A percentile compares a stretch with the other conserved stretches of the same genome.
phyloP scores from a whole-genome alignment of 345 rosid species.

The Corchorus capsularis region DNA sequence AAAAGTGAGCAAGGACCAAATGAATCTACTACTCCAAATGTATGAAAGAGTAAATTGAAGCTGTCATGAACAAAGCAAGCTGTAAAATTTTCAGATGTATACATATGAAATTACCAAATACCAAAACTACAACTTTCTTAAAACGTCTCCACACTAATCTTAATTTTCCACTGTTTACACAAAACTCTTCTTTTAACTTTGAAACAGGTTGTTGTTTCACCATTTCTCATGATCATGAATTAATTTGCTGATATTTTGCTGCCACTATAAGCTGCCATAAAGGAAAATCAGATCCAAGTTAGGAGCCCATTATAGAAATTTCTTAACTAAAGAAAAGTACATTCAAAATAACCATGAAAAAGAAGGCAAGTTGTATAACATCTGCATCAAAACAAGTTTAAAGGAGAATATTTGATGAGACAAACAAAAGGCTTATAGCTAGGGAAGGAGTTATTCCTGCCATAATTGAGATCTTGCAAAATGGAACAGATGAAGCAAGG shows the following conservation, averaged over 20 bases:
- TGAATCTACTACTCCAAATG: slow-evolving; percentile 8
- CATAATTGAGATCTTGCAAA: slow-evolving; percentile 48
- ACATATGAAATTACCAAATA: background rate
- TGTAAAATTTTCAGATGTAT: slow-evolving; percentile 11
- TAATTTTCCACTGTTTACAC: slow-evolving; percentile 16
- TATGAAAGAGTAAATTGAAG: background rate
- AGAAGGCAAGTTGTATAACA: no score
- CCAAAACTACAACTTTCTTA: slow-evolving; percentile 6
- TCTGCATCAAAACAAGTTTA: no score
- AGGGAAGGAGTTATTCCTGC: slow-evolving; percentile 59
- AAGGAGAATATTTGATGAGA: no score
- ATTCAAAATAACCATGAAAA: no score
- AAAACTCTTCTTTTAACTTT: background rate
- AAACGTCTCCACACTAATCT: slow-evolving; percentile 8
- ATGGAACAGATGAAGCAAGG: slow-evolving; percentile 53
- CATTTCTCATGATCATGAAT: slow-evolving; percentile 1
- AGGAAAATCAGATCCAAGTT: background rate
- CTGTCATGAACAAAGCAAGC: background rate
- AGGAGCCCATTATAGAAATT: no score
- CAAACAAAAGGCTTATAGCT: slow-evolving; percentile 54
- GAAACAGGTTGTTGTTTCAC: background rate
- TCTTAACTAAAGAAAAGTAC: no score
- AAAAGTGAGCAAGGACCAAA: background rate
- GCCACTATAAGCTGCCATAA: no score
- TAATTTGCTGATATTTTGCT: slow-evolving; percentile 5